phyloP scores from a whole-genome alignment of 805 yeast genomes.

The Monosporozyma aquatica region DNA sequence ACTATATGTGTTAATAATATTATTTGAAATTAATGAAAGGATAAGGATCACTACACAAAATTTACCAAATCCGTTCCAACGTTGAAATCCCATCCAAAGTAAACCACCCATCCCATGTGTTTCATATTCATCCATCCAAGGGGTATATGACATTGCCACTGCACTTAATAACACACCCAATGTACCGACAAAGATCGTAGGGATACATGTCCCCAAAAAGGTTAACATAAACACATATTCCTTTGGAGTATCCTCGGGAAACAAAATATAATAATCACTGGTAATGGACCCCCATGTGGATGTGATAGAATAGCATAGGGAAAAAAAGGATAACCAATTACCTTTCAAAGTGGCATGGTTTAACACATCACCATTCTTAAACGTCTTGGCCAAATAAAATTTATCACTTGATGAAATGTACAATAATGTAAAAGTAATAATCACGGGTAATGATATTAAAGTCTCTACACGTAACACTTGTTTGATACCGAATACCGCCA shows the following conservation, averaged over 20 bases:
- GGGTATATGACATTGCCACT: constrained; percentile 47
- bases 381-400: constrained; percentile 30
- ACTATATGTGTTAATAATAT: constrained; percentile 71
- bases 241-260: constrained; percentile 63
- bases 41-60: constrained; percentile 61
- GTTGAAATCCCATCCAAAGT: constrained; percentile 49
- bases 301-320: constrained; percentile 67
- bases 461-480: constrained; percentile 62
- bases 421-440: constrained; percentile 55
- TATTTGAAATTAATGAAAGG: constrained; percentile 71
- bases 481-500: constrained; percentile 72
- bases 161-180: constrained; percentile 65
- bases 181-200: constrained; percentile 68
- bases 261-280: constrained; percentile 71
- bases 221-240: constrained; percentile 49
- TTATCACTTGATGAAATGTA: constrained; percentile 52
- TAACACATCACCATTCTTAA: constrained; percentile 26
- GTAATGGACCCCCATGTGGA: constrained; percentile 87
- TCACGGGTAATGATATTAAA: constrained; percentile 57
- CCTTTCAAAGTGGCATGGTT: constrained; percentile 43
- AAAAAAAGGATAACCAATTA: constrained; percentile 62
- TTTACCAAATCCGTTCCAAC: constrained; percentile 73
- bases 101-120: constrained; percentile 68
- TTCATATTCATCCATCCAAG: constrained; percentile 51
- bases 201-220: constrained; percentile 55